Evolutionary conservation across 495 filamentous ascomycete genomes (phyloP).

Genomic region (Penicillium arizonense): DNA sequence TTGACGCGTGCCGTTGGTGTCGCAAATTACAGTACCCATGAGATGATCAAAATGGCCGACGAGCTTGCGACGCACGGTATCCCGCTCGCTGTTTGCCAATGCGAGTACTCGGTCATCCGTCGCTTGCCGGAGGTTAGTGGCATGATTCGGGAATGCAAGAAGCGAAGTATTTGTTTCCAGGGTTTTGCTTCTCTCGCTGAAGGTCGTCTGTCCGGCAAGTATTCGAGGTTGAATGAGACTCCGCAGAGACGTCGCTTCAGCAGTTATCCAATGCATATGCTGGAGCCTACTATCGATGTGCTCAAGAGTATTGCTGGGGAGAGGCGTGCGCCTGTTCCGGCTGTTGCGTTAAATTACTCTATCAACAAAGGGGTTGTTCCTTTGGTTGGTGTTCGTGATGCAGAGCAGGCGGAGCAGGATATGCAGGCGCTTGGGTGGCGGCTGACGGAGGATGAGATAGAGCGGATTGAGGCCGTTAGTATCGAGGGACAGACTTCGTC

Average conservation of each 20-base stretch:
- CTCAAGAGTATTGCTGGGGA: slow-evolving; percentile 27
- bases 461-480: slow-evolving; percentile 24
- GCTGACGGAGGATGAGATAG: slow-evolving; percentile 23
- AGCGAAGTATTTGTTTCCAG: slow-evolving; percentile 26
- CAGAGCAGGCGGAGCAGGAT: slow-evolving; percentile 22
- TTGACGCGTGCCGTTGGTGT: slow-evolving; percentile 37
- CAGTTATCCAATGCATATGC: slow-evolving; percentile 27
- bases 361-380: slow-evolving; percentile 30
- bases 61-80: slow-evolving; percentile 15
- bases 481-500: slow-evolving; percentile 15
- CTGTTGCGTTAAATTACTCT: slow-evolving; percentile 43
- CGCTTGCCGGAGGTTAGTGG: slow-evolving; percentile 22
- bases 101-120: slow-evolving; percentile 26
- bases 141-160: slow-evolving; percentile 23
- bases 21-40: slow-evolving; percentile 39
- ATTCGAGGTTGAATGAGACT: slow-evolving; percentile 19
- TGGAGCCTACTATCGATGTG: slow-evolving; percentile 25
- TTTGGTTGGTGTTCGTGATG: slow-evolving; percentile 16
- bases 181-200: slow-evolving; percentile 23
- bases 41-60: slow-evolving; percentile 38
- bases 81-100: slow-evolving; percentile 23
- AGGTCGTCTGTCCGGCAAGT: slow-evolving; percentile 25
- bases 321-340: slow-evolving; percentile 23
- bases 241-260: slow-evolving; percentile 21
- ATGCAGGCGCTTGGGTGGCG: slow-evolving; percentile 29